These are phyloP conservation scores for Phytophthora multivora DNA, from an alignment of 352 stramenopile genomes.

Conservation along the genomic window DNA sequence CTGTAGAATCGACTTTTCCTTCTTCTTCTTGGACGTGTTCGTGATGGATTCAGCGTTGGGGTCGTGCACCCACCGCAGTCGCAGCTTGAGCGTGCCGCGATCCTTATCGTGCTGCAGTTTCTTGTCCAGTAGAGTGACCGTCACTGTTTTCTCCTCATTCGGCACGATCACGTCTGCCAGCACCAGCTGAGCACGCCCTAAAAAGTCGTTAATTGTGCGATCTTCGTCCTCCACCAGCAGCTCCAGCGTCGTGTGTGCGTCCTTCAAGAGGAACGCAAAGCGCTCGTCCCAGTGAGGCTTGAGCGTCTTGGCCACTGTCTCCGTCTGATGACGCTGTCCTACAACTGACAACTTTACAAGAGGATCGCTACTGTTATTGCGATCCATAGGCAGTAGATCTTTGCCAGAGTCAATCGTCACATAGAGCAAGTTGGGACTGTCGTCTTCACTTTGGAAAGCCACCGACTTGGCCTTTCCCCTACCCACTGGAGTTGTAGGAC, in stretches of 20 bases:
- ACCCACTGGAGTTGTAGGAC: neutral
- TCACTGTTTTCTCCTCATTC: slow-evolving; percentile 52
- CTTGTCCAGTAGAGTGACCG: slow-evolving; percentile 59
- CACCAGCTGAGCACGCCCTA: slow-evolving; percentile 60
- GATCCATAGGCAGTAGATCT: slow-evolving; percentile 84
- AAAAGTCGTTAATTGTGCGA: slow-evolving; percentile 73
- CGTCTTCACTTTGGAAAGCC: slow-evolving; percentile 4
- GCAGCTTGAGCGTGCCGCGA: slow-evolving; percentile 58
- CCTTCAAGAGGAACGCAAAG: slow-evolving; percentile 60
- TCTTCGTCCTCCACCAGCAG: slow-evolving; percentile 73
- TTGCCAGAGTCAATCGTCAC: slow-evolving; percentile 76
- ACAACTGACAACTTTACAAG: slow-evolving; percentile 81
- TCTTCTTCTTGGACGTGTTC: slow-evolving; percentile 49
- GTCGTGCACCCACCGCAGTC: slow-evolving; percentile 59
- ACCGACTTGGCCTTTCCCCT: slow-evolving; percentile 26
- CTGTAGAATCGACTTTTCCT: slow-evolving; percentile 48
- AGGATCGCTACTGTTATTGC: slow-evolving; percentile 81
- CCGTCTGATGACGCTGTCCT: slow-evolving; percentile 73
- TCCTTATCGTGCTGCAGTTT: slow-evolving; percentile 58
- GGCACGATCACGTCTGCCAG: slow-evolving; percentile 51
- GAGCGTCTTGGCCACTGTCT: slow-evolving; percentile 71
- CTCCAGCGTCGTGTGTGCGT: slow-evolving; percentile 54
- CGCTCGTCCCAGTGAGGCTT: slow-evolving; percentile 81
- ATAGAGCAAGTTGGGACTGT: slow-evolving; percentile 60
- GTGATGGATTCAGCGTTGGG: slow-evolving; percentile 50